Conservation (phyloP, 2,329 filamentous ascomycete genomes). For the Colletotrichum camelliae region DNA sequence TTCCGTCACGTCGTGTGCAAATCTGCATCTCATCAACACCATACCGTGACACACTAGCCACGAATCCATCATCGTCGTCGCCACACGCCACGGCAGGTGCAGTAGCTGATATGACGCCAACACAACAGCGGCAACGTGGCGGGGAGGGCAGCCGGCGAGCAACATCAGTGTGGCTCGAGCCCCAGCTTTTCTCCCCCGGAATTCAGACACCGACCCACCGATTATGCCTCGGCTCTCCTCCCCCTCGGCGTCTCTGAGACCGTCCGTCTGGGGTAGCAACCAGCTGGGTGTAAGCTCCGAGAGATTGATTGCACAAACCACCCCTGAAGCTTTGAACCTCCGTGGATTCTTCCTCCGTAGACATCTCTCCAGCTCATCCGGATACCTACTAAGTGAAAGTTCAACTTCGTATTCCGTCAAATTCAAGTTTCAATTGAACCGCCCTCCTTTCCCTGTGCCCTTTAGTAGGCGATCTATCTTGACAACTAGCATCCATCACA, state of each 20-base stretch:
- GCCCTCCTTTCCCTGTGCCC: background rate
- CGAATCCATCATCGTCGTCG: background rate
- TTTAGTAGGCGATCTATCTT: background rate
- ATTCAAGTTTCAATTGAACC: background rate
- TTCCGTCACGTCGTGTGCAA: background rate
- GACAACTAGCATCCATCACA: constrained; percentile 30
- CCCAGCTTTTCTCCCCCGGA: constrained; percentile 4
- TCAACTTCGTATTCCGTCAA: background rate
- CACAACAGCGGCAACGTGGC: background rate
- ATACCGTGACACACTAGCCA: background rate
- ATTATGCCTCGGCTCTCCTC: constrained; percentile 15
- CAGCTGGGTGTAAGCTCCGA: background rate
- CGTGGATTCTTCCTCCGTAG: background rate
- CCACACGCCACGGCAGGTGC: background rate
- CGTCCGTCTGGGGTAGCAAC: constrained; percentile 12
- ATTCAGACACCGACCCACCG: constrained; percentile 5
- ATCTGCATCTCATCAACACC: background rate
- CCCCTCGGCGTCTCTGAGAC: background rate
- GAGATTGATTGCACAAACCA: background rate
- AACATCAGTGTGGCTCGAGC: background rate
- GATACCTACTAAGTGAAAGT: background rate
- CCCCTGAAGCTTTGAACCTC: background rate
- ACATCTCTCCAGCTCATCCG: background rate
- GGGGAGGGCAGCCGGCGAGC: background rate
- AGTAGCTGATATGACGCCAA: background rate